phyloP scores from a whole-genome alignment of 2,329 filamentous ascomycete genomes.

The Ceratocystiopsis sp. region DNA sequence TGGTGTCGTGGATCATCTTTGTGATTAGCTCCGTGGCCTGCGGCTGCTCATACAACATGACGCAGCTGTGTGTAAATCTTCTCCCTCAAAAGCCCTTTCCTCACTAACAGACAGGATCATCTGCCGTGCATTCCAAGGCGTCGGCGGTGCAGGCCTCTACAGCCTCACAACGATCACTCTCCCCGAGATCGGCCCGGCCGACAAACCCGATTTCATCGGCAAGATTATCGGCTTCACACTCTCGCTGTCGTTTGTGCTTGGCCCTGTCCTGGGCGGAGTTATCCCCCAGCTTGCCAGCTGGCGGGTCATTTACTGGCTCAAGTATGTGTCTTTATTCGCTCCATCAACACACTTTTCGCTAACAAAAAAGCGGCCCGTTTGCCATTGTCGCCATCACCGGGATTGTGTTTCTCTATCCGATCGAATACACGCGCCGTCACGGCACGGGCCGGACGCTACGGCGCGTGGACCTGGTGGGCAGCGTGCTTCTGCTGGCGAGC shows the following conservation, averaged over 20 bases:
- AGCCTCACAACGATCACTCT: conserved; percentile 40
- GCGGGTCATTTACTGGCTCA: conserved; percentile 46
- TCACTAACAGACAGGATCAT: conserved; percentile 26
- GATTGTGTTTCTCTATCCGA: conserved; percentile 22
- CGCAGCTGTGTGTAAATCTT: conserved; percentile 10
- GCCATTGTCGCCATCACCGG: conserved; percentile 23
- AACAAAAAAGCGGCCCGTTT: conserved; percentile 2
- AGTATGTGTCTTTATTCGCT: conserved; percentile 22
- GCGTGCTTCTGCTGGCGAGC: conserved; percentile 29
- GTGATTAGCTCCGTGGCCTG: conserved; percentile 23
- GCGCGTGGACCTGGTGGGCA: conserved; percentile 10
- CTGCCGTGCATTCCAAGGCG: conserved; percentile 40
- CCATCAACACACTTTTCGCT: background rate
- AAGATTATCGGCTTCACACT: conserved; percentile 38
- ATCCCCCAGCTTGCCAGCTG: conserved; percentile 36
- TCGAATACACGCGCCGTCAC: conserved; percentile 3
- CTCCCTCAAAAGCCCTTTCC: background rate
- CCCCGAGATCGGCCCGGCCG: conserved; percentile 35
- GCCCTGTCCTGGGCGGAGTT: conserved; percentile 38
- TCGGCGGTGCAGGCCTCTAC: conserved; percentile 45
- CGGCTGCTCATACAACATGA: conserved; percentile 18
- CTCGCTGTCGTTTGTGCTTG: conserved; percentile 39
- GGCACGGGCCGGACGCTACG: conserved; percentile 3
- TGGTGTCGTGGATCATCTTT: conserved; percentile 21
- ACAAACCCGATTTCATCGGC: conserved; percentile 35